Evolutionary conservation across 2,329 filamentous ascomycete genomes (phyloP), one percentile per base, ranked within the genome.

Genomic region (Pyrenophora teres): DNA sequence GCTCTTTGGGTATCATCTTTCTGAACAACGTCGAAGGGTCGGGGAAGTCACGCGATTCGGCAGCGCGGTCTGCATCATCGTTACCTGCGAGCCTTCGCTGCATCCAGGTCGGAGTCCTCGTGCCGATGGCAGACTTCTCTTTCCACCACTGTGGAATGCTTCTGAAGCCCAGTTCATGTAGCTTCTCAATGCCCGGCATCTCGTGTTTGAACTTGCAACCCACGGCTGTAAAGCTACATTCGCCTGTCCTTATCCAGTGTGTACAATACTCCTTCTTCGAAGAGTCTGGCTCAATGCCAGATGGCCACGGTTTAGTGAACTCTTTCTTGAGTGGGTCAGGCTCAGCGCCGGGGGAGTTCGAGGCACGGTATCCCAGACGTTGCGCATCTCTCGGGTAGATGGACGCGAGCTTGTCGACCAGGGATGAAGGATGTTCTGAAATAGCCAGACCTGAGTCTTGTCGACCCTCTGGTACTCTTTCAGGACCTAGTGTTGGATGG

Each of bases 141-240:
- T 77, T 76, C 65, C 78, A 85, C 84, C 84, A 87, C 6, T 72
- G 70, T 7, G 84, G 84, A 13, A 80, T 73, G 7, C 57, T 35
- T 2, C 74, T 74, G 43, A 96, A 81, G 0, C 92, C 92, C 2
- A 96, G 80, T 6, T 81, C 78, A 37, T 83, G 76, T 62, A 95
- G 83, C 1, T 85, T 89, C 0, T 79, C 76, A 43, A 79, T 79
- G 58, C 92, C 85, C 0, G 92, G 92, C 88, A 96, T 96, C 70
- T 94, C 89, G 71, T 96, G 92, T 76, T 92, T 93, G 78, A 86
- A 96, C 59, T 87, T 85, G 77, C 92, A 96, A 0, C 92, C 92
- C 67, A 92, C 87, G 70, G 95, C 90, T 3, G 83, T 86, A 71
- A 90, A 97, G 56, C 88, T 88, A 70, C 92, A 97, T 37, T 89